Percentiles rank a stretch among this genome's conserved stretches.
Evolutionary conservation across 108 stramenopile genomes (phyloP).

Genomic region (Thalassiosira profunda): DNA sequence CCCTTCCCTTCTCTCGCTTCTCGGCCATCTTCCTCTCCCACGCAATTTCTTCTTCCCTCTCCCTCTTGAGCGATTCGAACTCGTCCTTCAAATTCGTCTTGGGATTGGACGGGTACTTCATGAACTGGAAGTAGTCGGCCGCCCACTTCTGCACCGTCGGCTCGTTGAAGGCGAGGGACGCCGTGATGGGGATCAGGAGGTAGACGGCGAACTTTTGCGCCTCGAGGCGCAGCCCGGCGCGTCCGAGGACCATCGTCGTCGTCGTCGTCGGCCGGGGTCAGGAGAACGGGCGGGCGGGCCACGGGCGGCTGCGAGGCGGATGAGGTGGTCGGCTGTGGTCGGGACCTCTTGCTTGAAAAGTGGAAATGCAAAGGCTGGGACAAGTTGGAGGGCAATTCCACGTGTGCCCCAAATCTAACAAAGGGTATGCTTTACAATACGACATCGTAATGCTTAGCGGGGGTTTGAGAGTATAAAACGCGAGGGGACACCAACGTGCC

Average conservation of each 20-base stretch:
- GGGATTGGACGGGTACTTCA: slow-evolving; percentile 89
- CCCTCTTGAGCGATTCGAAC: slow-evolving; percentile 60
- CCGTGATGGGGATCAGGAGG: slow-evolving; percentile 72
- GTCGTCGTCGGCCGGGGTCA: too few species aligned
- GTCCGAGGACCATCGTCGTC: slow-evolving; percentile 74
- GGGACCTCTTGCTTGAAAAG: too few species aligned
- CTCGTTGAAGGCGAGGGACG: slow-evolving; percentile 75
- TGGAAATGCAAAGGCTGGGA: too few species aligned
- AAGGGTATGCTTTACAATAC: too few species aligned
- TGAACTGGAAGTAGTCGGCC: slow-evolving; percentile 90
- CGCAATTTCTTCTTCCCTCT: slow-evolving; percentile 58
- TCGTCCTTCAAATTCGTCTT: slow-evolving; percentile 80
- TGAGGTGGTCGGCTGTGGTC: too few species aligned
- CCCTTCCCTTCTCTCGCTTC: slow-evolving; percentile 35
- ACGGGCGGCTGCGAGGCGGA: too few species aligned
- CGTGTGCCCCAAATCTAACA: too few species aligned
- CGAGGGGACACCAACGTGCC: too few species aligned
- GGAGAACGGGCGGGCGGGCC: too few species aligned
- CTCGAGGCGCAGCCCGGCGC: slow-evolving; percentile 71
- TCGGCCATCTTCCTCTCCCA: slow-evolving; percentile 44
- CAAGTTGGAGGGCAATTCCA: too few species aligned
- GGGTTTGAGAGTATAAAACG: too few species aligned
- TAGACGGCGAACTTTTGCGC: slow-evolving; percentile 86
- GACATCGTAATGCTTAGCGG: too few species aligned
- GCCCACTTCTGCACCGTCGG: slow-evolving; percentile 66